Evolutionary conservation across 345 rosid genomes (phyloP), one percentile per base, ranked within the genome.

Genomic region (Turritis glabra): DNA sequence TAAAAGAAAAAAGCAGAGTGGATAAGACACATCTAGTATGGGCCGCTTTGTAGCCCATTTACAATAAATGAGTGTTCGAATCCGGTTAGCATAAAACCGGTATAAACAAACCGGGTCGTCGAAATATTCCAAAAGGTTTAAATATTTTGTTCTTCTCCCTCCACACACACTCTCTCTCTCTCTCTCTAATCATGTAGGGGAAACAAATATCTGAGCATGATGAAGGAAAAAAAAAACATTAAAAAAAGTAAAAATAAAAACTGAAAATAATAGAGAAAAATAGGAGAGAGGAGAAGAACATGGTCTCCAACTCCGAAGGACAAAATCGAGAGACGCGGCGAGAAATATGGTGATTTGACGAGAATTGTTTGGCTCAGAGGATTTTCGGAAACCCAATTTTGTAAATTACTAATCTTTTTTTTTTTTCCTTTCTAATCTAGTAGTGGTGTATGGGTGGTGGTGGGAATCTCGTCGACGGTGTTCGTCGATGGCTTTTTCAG

Each of bases 401-500:
- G 77, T 72, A 72, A 72, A 78, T 78, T 43, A 57, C 54, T 21
- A 22, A 38, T 59, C 44, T 48, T 66, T 64, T 65, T 55, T 12
- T 13, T 51, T 29, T 65, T 48, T 9, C 0, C 11, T 32, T 29
- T 70, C 43, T 41, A 70, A 46, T 77, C 63, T 55, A 69, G 71
- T 68, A 43, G 67, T 77, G 40, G 75, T 73, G 3, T 3, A 87
- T 89, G 92, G 92, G 92, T 79, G 88, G 90, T 48, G 78, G 89
- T 80, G 86, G 91, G 54, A 78, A 88, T 67, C 83, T 94, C 65
- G 90, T 84, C 85, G 91, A 90, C 81, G 91, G 86, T 69, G 88
- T 90, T 76, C 92, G 92, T 82, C 97, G 97, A 83, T 91, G 92
- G 97, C 81, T 78, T 78, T 86, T 91, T 83, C 90, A 87, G 55